phyloP scores from a whole-genome alignment of 2,329 filamentous ascomycete species.

The Chrysosporium queenslandicum region DNA sequence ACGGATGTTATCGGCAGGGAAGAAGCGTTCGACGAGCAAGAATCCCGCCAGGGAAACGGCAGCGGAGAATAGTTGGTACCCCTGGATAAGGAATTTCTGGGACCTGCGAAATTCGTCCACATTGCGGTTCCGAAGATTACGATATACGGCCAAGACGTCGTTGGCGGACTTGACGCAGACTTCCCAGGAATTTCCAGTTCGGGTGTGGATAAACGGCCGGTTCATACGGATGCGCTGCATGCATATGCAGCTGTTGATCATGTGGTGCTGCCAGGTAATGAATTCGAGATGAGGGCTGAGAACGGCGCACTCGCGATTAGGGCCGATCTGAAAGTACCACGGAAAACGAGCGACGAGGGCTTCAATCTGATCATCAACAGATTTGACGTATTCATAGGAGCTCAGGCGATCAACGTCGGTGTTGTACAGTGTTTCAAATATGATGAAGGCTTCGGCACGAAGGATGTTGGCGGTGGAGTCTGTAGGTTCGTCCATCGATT shows the following conservation, averaged over 20 bases:
- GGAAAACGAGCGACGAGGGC: slow-evolving; percentile 19
- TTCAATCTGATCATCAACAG: slow-evolving; percentile 21
- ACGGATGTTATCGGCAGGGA: slow-evolving; percentile 20
- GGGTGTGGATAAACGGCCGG: slow-evolving; percentile 21
- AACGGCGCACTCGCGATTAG: slow-evolving; percentile 12
- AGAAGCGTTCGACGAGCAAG: slow-evolving; percentile 22
- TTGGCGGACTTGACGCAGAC: slow-evolving; percentile 22
- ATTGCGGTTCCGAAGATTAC: slow-evolving; percentile 19
- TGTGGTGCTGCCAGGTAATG: slow-evolving; percentile 22
- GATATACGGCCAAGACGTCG: slow-evolving; percentile 21
- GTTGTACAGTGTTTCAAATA: slow-evolving; percentile 19
- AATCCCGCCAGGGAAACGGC: slow-evolving; percentile 23
- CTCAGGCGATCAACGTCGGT: slow-evolving; percentile 17
- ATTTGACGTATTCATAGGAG: slow-evolving; percentile 20
- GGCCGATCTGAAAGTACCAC: slow-evolving; percentile 21
- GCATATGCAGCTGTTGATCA: slow-evolving; percentile 22
- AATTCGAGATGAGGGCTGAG: slow-evolving; percentile 17
- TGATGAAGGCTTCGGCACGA: slow-evolving; percentile 18
- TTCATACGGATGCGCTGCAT: slow-evolving; percentile 24
- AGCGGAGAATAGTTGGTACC: slow-evolving; percentile 23
- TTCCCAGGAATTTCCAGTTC: slow-evolving; percentile 19
- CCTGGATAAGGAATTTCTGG: slow-evolving; percentile 22
- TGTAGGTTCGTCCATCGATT: slow-evolving; percentile 19
- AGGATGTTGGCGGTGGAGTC: slow-evolving; percentile 20
- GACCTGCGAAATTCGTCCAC: slow-evolving; percentile 18